These are phyloP conservation scores for Coprinellus aureogranulatus DNA, from an alignment of 768 basidiomycete genomes.

Conservation along the genomic window DNA sequence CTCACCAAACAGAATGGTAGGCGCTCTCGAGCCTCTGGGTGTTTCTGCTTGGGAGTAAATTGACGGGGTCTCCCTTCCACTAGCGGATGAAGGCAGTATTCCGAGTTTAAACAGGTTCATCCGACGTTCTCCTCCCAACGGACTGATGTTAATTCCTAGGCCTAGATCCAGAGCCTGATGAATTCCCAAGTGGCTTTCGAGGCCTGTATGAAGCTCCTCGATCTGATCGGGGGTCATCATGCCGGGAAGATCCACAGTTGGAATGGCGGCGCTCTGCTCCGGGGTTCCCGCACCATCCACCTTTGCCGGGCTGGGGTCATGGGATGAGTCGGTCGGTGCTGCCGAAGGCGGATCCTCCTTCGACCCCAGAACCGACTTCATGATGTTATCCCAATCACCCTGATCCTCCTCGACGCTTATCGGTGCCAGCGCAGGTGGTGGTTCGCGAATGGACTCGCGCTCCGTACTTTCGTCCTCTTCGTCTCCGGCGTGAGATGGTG, in stretches of 20 bases:
- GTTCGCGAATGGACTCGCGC: slow-evolving; percentile 9
- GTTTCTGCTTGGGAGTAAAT: slow-evolving; percentile 35
- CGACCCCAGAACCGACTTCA: slow-evolving; percentile 35
- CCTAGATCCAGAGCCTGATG: slow-evolving; percentile 29
- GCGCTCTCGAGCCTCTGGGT: slow-evolving; percentile 25
- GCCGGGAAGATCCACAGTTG: slow-evolving; percentile 14
- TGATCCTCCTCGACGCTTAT: slow-evolving; percentile 31
- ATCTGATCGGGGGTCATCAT: slow-evolving; percentile 36
- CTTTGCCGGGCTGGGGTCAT: neutral
- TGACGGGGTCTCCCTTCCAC: slow-evolving; percentile 36
- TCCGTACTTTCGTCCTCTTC: slow-evolving; percentile 2
- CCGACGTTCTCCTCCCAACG: slow-evolving; percentile 31
- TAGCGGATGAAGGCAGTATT: slow-evolving; percentile 29
- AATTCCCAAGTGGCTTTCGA: slow-evolving; percentile 23
- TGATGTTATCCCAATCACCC: slow-evolving; percentile 41
- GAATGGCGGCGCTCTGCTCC: slow-evolving; percentile 3
- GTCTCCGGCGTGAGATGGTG: slow-evolving; percentile 12
- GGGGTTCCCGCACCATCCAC: neutral
- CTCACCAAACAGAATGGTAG: slow-evolving; percentile 3
- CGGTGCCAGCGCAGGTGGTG: slow-evolving; percentile 31
- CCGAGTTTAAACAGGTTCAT: slow-evolving; percentile 42
- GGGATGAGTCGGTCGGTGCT: slow-evolving; percentile 5
- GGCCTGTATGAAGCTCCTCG: slow-evolving; percentile 30
- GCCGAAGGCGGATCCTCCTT: slow-evolving; percentile 15
- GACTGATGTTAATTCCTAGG: slow-evolving; percentile 29